Evolutionary conservation across 2,329 filamentous ascomycete species (phyloP).

Genomic region (Ascosphaera apis): DNA sequence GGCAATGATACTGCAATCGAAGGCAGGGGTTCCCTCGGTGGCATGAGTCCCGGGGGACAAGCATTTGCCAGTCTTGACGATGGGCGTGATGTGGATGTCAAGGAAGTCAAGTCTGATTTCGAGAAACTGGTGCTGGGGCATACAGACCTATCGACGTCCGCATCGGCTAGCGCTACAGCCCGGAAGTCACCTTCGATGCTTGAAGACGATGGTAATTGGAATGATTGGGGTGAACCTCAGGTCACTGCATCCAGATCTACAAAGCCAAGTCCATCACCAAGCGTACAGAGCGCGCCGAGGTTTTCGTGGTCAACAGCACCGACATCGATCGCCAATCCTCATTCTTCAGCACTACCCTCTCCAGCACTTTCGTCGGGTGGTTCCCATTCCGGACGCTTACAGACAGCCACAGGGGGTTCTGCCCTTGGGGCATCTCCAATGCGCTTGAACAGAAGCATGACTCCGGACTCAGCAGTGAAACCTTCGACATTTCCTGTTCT

Average conservation of each 20-base stretch:
- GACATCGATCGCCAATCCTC: constrained; percentile 1
- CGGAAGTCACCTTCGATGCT: too few relatives aligned
- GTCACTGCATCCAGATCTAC: constrained; percentile 10
- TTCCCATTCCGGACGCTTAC: neutral
- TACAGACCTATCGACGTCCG: constrained; percentile 15
- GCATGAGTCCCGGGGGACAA: constrained; percentile 9
- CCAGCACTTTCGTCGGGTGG: constrained; percentile 12
- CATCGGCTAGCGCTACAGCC: too few relatives aligned
- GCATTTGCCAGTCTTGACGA: constrained; percentile 8
- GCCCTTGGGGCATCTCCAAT: neutral
- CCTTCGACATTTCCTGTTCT: neutral
- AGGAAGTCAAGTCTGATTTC: constrained; percentile 48
- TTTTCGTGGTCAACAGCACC: constrained; percentile 22
- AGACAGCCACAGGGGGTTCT: neutral
- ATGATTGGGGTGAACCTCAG: constrained; percentile 11
- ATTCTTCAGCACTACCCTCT: constrained; percentile 14
- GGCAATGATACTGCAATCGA: constrained; percentile 28
- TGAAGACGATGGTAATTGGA: constrained; percentile 15
- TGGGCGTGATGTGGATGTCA: constrained; percentile 28
- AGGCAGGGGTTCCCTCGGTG: constrained; percentile 13
- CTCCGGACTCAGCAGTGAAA: neutral
- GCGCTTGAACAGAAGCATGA: neutral
- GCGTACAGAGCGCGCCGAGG: constrained; percentile 14
- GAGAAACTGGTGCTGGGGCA: constrained; percentile 72
- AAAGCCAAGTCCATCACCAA: too few relatives aligned